Percentiles rank a stretch among this genome's conserved stretches.
Conservation (phyloP, 1,139 yeast species). For the Sugiyamaella paludigena region DNA sequence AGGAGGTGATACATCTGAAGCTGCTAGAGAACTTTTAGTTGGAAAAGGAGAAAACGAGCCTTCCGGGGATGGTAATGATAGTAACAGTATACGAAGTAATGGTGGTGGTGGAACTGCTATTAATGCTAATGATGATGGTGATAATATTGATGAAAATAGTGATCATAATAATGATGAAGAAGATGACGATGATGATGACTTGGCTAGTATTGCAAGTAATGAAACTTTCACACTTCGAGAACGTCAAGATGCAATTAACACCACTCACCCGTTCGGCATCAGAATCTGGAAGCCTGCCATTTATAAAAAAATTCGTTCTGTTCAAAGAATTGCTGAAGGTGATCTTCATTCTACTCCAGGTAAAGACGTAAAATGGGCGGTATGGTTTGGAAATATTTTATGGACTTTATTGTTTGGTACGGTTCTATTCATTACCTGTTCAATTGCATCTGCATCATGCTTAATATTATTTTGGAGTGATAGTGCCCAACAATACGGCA, state of each 20-base stretch:
- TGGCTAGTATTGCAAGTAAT: slow-evolving; percentile 46
- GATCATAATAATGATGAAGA: slow-evolving; percentile 17
- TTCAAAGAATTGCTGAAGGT: slow-evolving; percentile 85
- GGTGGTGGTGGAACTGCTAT: slow-evolving; percentile 1
- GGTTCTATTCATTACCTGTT: slow-evolving; percentile 54
- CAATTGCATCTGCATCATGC: slow-evolving; percentile 50
- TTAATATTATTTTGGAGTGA: slow-evolving; percentile 36
- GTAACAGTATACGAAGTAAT: slow-evolving; percentile 1
- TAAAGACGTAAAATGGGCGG: slow-evolving; percentile 57
- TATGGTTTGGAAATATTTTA: slow-evolving; percentile 65
- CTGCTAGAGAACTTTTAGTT: slow-evolving; percentile 15
- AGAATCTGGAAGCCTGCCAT: slow-evolving; percentile 98
- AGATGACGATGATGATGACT: slow-evolving; percentile 39
- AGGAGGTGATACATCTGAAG: slow-evolving; percentile 16
- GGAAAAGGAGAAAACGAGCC: not conserved
- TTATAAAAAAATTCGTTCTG: slow-evolving; percentile 88
- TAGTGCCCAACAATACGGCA: slow-evolving; percentile 56
- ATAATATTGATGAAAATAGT: slow-evolving; percentile 22
- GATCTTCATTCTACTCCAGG: slow-evolving; percentile 83
- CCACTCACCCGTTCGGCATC: slow-evolving; percentile 97
- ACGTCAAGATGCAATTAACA: slow-evolving; percentile 92
- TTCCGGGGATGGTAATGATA: slow-evolving; percentile 1
- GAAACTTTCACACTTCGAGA: slow-evolving; percentile 90
- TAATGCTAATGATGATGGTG: slow-evolving; percentile 17
- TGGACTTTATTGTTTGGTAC: slow-evolving; percentile 79